Evolutionary conservation across 352 stramenopile species (phyloP), one percentile per base, ranked within the genome.

Genomic region (Phytopythium cucurbitacearum): DNA sequence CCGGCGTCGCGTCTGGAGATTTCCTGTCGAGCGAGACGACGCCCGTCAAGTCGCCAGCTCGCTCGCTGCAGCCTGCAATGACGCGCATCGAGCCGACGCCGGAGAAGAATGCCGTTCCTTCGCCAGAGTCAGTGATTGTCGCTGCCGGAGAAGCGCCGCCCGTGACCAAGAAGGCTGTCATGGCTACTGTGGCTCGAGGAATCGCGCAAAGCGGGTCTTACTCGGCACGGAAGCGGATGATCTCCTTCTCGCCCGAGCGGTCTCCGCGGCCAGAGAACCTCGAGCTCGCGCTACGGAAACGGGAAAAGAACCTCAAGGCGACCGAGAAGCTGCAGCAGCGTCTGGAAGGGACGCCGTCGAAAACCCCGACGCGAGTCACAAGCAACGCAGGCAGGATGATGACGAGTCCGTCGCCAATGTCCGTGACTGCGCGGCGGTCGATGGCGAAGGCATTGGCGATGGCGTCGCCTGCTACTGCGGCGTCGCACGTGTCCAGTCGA

Each of bases 161-260:
- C 13, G 61, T 59, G 6, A n/a, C 40, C 10, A 73, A 69, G 49
- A 84, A 74, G 40, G 45, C 37, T 7, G 45, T 51, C 13, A 37
- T 51, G 5, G 53, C 53, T 28, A 60, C 59, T 28, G 63, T 80
- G 11, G 58, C 65, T 9, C 62, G 80, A 5, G 70, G 74, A 4
- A 88, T 90, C 37, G 80, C 80, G 5, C 80, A 88, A 50, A 90
- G 80, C 66, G 75, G 76, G 32, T 87, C 79, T n/a, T 84, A 68
- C 4, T 69, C 76, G 13, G 80, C 70, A 28, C 68, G 80, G 45
- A 90, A 90, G 57, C 80, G 80, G 45, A 90, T 90, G 80, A 90
- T 90, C 41, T 90, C 80, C 5, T 90, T 88, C 59, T 90, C 80
- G 0, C 79, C 80, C 2, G 76, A 87, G 51, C 74, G 76, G n/a